Evolutionary conservation across 352 stramenopile species (phyloP).

Genomic region (Phytopythium helicoides): DNA sequence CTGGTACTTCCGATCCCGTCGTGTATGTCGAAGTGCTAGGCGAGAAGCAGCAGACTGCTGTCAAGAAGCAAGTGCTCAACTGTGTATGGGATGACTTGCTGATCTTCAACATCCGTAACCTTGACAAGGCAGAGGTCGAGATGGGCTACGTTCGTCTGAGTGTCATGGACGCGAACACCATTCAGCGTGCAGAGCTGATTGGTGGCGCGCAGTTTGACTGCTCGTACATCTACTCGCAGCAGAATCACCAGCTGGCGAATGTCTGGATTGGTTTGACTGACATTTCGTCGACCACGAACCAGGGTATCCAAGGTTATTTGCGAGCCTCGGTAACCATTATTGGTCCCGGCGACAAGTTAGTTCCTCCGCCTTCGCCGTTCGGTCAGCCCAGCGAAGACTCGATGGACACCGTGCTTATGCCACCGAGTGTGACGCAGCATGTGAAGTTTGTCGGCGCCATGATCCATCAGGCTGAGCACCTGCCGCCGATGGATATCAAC

Average conservation of each 20-base stretch:
- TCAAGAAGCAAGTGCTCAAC: slow-evolving; percentile 86
- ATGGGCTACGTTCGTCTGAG: slow-evolving; percentile 78
- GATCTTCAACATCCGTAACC: slow-evolving; percentile 71
- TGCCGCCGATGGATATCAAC: slow-evolving; percentile 72
- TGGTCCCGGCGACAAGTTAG: slow-evolving; percentile 82
- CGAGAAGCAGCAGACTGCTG: slow-evolving; percentile 79
- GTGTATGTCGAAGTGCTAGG: slow-evolving; percentile 88
- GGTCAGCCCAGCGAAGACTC: slow-evolving; percentile 32
- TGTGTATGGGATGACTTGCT: slow-evolving; percentile 86
- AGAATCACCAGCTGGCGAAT: slow-evolving; percentile 88
- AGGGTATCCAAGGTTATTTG: slow-evolving; percentile 90
- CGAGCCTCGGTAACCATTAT: slow-evolving; percentile 87
- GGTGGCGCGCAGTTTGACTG: slow-evolving; percentile 84
- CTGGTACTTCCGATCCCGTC: slow-evolving; percentile 89
- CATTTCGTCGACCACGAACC: slow-evolving; percentile 70
- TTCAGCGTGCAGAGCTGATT: slow-evolving; percentile 88
- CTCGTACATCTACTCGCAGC: slow-evolving; percentile 84
- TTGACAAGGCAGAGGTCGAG: slow-evolving; percentile 83
- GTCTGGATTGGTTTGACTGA: slow-evolving; percentile 91
- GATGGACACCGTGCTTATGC: slow-evolving; percentile 79
- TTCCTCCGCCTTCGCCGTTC: slow-evolving; percentile 66
- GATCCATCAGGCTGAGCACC: slow-evolving; percentile 69
- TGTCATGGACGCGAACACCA: slow-evolving; percentile 86
- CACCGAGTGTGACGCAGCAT: slow-evolving; percentile 61
- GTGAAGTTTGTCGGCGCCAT: slow-evolving; percentile 71